These are phyloP conservation scores for Diaporthe capsici DNA, from an alignment of 2,329 filamentous ascomycete species.

Conservation along the genomic window DNA sequence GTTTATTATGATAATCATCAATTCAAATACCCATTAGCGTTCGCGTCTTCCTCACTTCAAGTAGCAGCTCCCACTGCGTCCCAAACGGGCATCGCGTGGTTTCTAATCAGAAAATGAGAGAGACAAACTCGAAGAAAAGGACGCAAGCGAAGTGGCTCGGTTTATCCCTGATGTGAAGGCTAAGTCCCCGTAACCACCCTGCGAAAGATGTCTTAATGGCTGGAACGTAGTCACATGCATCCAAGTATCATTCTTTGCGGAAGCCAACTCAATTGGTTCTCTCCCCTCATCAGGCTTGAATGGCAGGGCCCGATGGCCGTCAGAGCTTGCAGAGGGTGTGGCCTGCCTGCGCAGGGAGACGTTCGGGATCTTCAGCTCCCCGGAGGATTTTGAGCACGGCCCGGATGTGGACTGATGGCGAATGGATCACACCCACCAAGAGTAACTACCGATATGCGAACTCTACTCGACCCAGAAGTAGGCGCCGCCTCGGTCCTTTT, in stretches of 20 bases:
- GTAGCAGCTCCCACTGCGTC: no score
- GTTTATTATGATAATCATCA: neutral
- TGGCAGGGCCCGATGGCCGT: neutral
- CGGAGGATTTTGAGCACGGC: neutral
- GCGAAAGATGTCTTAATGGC: neutral
- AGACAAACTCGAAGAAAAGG: no score
- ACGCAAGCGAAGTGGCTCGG: no score
- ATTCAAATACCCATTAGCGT: slow-evolving; percentile 11
- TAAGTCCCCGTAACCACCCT: neutral
- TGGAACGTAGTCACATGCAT: neutral
- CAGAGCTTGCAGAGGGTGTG: neutral
- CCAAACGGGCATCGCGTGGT: no score
- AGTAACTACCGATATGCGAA: neutral
- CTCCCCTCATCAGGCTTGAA: neutral
- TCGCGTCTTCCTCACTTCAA: neutral
- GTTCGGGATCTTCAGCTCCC: neutral
- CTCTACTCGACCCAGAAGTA: neutral
- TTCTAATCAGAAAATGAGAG: no score
- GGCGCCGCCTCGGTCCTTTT: neutral
- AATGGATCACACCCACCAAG: neutral
- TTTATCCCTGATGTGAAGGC: neutral
- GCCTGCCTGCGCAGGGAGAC: neutral
- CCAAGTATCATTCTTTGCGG: neutral
- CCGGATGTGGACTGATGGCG: neutral
- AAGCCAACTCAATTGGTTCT: neutral